Evolutionary conservation across 2,329 filamentous ascomycete species (phyloP).

Genomic region (Fusarium praegraminearum): DNA sequence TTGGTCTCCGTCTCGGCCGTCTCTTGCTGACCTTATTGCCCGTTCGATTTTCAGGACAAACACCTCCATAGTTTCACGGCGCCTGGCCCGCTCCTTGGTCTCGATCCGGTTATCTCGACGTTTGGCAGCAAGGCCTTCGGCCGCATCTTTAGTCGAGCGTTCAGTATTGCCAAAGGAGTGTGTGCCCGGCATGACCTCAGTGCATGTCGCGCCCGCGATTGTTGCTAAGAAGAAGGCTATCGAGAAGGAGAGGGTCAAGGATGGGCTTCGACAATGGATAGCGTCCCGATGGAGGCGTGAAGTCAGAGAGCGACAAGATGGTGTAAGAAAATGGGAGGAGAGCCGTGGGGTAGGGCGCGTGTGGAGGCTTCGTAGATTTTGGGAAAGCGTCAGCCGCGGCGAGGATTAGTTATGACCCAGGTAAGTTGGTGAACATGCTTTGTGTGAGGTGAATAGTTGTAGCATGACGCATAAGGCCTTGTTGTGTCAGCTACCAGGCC

Average conservation of each 20-base stretch:
- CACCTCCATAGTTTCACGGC: constrained; percentile 73
- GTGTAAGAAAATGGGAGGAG: constrained; percentile 62
- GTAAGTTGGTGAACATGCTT: constrained; percentile 38
- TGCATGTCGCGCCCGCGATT: constrained; percentile 67
- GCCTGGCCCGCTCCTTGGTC: constrained; percentile 72
- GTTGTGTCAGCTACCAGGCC: neutral
- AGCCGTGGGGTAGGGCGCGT: constrained; percentile 66
- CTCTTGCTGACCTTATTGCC: constrained; percentile 70
- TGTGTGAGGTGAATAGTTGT: constrained; percentile 8
- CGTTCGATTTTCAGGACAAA: constrained; percentile 75
- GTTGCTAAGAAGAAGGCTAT: constrained; percentile 72
- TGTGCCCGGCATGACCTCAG: constrained; percentile 59
- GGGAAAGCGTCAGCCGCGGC: constrained; percentile 69
- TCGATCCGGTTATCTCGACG: constrained; percentile 74
- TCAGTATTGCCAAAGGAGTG: constrained; percentile 75
- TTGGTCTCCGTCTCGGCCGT: constrained; percentile 67
- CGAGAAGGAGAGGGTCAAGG: constrained; percentile 76
- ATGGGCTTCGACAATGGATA: constrained; percentile 73
- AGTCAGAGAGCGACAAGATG: constrained; percentile 63
- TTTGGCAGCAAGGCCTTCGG: constrained; percentile 69
- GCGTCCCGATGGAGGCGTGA: constrained; percentile 68
- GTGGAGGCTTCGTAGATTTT: constrained; percentile 72
- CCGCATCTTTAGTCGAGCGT: constrained; percentile 70
- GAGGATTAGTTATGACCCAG: constrained; percentile 42
- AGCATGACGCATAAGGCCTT: neutral